Base-by-base conservation (phyloP, 1,139 yeast genomes). In the Kodamaea derodonti region DNA sequence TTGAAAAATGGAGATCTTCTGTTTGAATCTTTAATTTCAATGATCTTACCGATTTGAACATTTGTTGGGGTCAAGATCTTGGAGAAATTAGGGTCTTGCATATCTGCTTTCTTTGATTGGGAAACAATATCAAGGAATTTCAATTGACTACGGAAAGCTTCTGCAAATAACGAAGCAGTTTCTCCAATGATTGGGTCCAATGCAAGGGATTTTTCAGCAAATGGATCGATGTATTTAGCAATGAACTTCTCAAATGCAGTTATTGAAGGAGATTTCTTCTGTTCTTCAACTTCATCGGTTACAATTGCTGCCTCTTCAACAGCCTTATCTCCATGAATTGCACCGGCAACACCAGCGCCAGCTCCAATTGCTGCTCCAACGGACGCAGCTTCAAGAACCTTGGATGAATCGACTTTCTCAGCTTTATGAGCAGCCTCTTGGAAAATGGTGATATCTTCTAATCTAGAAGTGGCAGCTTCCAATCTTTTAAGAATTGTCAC, bases 401-500 rank as follows among this genome's bases (percentile, higher is more conserved):
- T 30, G 7, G 24, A 14, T 9, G 29, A 15, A n/a, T 10, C 14
- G n/a, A 3, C 8, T 13, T 42, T 31, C 36, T 14, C 28, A 6
- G 14, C 12, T 17, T 50, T 48, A 35, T 48, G 49, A 24, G 58
- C 52, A 32, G 75, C 81, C 43, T 82, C 85, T 55, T 85, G 95
- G 55, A 75, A 81, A 38, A 84, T 75, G 16, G 95, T 84, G 37
- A 88, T 79, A 58, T 88, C 96, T 53, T 88, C 97, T 51, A 88
- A 76, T 34, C 97, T 77, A 11, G 95, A 83, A 11, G 97, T 87
- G 27, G 97, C 97, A 13, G 95, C 92, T 60, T 88, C 97, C 50
- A 88, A 74, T 45, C 95, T 65, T 53, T 86, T 86, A 62, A 86
- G 75, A 38, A 86, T 72, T 39, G 94, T 86, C 30, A 84, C 85